phyloP scores from a whole-genome alignment of 331 rosid species.

The Stylosanthes scabra region DNA sequence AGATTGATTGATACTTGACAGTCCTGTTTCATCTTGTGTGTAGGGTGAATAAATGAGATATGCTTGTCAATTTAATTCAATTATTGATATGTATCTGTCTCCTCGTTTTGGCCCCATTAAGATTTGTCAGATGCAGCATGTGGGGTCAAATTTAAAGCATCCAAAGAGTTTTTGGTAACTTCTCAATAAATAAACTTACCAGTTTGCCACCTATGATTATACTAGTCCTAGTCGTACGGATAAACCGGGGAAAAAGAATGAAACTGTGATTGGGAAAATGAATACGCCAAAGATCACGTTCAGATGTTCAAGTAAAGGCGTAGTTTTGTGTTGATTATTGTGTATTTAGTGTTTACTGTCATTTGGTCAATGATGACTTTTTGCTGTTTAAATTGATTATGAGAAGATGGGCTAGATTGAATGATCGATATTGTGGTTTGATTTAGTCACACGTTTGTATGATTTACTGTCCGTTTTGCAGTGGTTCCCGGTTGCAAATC shows the following conservation, averaged over 20 bases:
- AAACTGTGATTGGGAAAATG: neutral
- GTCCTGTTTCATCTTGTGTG: constrained; percentile 33
- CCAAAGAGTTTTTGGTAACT: constrained; percentile 22
- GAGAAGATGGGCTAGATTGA: neutral
- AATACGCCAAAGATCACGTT: constrained; percentile 14
- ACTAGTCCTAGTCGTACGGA: constrained; percentile 17
- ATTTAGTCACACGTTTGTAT: constrained; percentile 22
- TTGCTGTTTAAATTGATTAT: neutral
- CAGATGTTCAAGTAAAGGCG: constrained; percentile 7
- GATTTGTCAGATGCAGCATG: constrained; percentile 32
- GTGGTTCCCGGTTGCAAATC: constrained; percentile 71
- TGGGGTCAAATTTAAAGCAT: constrained; percentile 51
- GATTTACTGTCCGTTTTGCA: constrained; percentile 39
- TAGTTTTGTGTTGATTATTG: constrained; percentile 16
- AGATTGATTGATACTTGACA: constrained; percentile 4
- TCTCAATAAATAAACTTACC: constrained; percentile 35
- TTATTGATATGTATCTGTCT: neutral
- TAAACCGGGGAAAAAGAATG: constrained; percentile 12
- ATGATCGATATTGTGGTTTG: constrained; percentile 9
- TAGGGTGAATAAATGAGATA: constrained; percentile 27
- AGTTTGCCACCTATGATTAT: constrained; percentile 32
- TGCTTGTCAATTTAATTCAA: constrained; percentile 11
- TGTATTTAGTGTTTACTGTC: neutral
- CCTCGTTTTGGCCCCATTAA: constrained; percentile 25
- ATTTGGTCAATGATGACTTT: neutral